Percentiles rank a stretch among this genome's conserved stretches.
These are phyloP conservation scores for Davidsoniella virescens DNA, from an alignment of 2,329 filamentous ascomycete species.

Conservation along the genomic window DNA sequence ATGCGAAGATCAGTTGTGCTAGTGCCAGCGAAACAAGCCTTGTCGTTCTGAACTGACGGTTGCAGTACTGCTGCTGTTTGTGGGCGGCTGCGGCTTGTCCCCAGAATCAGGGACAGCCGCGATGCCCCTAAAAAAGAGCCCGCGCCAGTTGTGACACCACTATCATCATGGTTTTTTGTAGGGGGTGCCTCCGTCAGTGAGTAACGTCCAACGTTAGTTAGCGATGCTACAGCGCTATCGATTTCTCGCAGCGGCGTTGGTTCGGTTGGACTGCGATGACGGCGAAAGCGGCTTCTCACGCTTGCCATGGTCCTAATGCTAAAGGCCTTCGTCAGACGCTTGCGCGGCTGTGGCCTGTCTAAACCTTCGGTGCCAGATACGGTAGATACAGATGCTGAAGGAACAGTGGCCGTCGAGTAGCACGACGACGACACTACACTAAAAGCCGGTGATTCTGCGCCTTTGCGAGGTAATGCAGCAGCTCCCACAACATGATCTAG, in stretches of 20 bases:
- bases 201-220: conserved; percentile 6
- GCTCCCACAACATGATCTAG: background rate
- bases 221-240: conserved; percentile 5
- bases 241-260: conserved; percentile 3
- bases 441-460: conserved; percentile 4
- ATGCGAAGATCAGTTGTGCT: no score
- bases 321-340: background rate
- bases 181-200: conserved; percentile 3
- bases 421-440: conserved; percentile 5
- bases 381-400: background rate
- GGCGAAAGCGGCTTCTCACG: conserved; percentile 11
- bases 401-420: conserved; percentile 4
- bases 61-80: background rate
- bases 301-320: conserved; percentile 4
- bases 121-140: conserved; percentile 13
- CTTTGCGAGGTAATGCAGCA: background rate
- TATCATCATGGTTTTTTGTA: background rate
- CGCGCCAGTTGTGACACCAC: background rate
- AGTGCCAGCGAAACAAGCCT: no score
- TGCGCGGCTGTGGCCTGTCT: background rate
- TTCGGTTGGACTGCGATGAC: conserved; percentile 5
- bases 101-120: conserved; percentile 11
- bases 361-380: background rate
- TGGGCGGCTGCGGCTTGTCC: conserved; percentile 7
- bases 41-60: no score